phyloP scores from a whole-genome alignment of 345 rosid genomes.

The Hirschfeldia incana region DNA sequence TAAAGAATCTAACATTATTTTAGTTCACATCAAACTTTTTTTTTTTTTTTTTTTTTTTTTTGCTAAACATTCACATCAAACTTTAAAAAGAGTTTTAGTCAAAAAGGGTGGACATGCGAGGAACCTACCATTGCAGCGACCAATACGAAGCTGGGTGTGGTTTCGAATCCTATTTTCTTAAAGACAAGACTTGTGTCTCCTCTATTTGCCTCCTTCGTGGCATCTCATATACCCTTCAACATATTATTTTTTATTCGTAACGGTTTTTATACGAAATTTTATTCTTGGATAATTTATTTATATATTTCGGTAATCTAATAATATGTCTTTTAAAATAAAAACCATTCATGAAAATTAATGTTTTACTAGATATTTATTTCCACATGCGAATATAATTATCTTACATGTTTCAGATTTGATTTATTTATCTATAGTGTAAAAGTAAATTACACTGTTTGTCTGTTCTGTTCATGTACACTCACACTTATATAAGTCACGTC shows the following conservation, averaged over 20 bases:
- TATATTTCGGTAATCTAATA: background rate
- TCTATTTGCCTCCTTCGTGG: constrained; percentile 27
- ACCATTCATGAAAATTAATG: too few relatives aligned
- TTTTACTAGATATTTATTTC: too few relatives aligned
- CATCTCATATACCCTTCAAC: constrained; percentile 25
- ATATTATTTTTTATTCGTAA: background rate
- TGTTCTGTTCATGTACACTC: too few relatives aligned
- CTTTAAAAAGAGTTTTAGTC: too few relatives aligned
- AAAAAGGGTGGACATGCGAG: constrained; percentile 24
- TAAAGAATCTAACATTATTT: constrained; percentile 19
- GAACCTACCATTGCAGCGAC: constrained; percentile 23
- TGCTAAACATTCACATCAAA: constrained; percentile 23
- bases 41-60: too few relatives aligned
- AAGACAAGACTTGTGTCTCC: background rate
- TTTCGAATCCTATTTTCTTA: constrained; percentile 7
- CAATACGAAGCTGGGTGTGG: constrained; percentile 8
- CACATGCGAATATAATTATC: too few relatives aligned
- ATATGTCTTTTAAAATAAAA: too few relatives aligned
- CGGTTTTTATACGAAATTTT: background rate
- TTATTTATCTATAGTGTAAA: too few relatives aligned
- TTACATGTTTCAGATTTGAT: too few relatives aligned
- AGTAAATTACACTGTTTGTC: too few relatives aligned
- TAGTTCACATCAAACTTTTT: constrained; percentile 31
- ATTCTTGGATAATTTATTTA: constrained; percentile 1
- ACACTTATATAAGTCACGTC: too few relatives aligned